Conservation (phyloP, 768 basidiomycete genomes). For the Coprinellus micaceus region DNA sequence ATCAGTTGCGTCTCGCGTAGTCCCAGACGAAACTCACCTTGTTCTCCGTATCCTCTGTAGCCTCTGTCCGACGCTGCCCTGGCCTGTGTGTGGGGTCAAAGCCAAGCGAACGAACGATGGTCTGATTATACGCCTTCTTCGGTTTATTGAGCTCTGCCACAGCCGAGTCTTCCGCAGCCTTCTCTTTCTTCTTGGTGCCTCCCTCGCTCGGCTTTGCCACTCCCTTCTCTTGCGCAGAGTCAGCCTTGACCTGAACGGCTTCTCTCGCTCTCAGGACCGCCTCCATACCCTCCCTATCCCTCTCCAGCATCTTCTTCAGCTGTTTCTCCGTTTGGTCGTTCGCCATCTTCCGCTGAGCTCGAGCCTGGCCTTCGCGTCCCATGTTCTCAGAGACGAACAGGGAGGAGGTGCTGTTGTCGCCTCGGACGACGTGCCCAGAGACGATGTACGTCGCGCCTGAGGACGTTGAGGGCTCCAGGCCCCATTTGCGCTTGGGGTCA, state of each 20-base stretch:
- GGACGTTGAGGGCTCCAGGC: slow-evolving; percentile 53
- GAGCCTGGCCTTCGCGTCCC: slow-evolving; percentile 78
- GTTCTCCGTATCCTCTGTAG: slow-evolving; percentile 39
- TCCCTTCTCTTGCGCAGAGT: slow-evolving; percentile 18
- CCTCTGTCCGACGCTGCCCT: slow-evolving; percentile 40
- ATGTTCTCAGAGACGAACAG: slow-evolving; percentile 65
- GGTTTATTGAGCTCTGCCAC: slow-evolving; percentile 3
- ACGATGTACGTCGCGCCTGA: slow-evolving; percentile 70
- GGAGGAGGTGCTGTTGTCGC: slow-evolving; percentile 34
- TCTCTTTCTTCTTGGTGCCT: slow-evolving; percentile 9
- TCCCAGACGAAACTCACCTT: slow-evolving; percentile 44
- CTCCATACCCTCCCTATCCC: slow-evolving; percentile 67
- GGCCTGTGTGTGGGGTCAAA: slow-evolving; percentile 71
- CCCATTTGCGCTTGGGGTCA: slow-evolving; percentile 74
- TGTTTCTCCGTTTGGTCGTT: slow-evolving; percentile 58
- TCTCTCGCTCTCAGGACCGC: slow-evolving; percentile 61
- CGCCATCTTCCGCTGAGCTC: slow-evolving; percentile 58
- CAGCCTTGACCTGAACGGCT: slow-evolving; percentile 13
- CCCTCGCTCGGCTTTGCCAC: slow-evolving; percentile 18
- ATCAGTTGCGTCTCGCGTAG: neutral
- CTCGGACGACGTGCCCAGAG: slow-evolving; percentile 70
- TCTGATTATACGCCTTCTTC: slow-evolving; percentile 52
- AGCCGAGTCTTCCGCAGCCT: neutral
- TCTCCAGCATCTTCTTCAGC: slow-evolving; percentile 55
- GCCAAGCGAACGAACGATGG: slow-evolving; percentile 66